These are phyloP conservation scores for Fusarium albidum DNA, from an alignment of 2,329 filamentous ascomycete species.

Conservation along the genomic window DNA sequence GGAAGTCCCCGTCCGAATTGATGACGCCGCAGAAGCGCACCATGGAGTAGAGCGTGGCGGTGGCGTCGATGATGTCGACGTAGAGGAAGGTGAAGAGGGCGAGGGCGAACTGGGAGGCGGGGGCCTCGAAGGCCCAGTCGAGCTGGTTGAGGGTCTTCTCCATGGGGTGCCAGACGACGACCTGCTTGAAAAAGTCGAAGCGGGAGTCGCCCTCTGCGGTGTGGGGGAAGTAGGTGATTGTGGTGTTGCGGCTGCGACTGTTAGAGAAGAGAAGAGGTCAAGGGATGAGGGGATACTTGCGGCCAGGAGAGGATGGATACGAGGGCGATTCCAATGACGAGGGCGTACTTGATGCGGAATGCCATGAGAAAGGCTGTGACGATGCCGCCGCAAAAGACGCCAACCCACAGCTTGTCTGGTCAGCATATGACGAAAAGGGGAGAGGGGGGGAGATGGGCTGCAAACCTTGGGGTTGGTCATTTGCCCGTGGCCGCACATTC, in stretches of 20 bases:
- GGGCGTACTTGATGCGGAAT: constrained; percentile 77
- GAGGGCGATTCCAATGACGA: constrained; percentile 75
- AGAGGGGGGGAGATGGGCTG: not conserved
- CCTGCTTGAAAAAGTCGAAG: constrained; percentile 77
- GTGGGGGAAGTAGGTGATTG: constrained; percentile 77
- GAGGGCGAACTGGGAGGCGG: constrained; percentile 70
- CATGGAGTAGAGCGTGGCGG: constrained; percentile 83
- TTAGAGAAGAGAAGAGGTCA: not conserved
- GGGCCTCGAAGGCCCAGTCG: constrained; percentile 68
- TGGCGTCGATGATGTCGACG: constrained; percentile 81
- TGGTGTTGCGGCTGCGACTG: constrained; percentile 63
- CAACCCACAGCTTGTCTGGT: constrained; percentile 75
- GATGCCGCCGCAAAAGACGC: constrained; percentile 81
- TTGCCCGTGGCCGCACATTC: constrained; percentile 65
- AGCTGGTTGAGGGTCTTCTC: constrained; percentile 68
- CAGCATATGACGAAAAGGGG: constrained; percentile 4
- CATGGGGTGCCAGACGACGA: constrained; percentile 77
- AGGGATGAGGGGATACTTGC: constrained; percentile 51
- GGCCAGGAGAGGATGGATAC: constrained; percentile 81
- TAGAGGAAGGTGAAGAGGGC: constrained; percentile 82
- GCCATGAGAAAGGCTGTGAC: constrained; percentile 83
- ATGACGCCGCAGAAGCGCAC: constrained; percentile 75
- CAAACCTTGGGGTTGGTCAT: constrained; percentile 79
- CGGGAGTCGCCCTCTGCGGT: constrained; percentile 68
- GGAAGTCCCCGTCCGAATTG: constrained; percentile 79